A percentile compares a stretch with the other conserved stretches of the same genome.
Evolutionary conservation across 805 yeast genomes (phyloP).

Genomic region (Metschnikowia santaceciliae): DNA sequence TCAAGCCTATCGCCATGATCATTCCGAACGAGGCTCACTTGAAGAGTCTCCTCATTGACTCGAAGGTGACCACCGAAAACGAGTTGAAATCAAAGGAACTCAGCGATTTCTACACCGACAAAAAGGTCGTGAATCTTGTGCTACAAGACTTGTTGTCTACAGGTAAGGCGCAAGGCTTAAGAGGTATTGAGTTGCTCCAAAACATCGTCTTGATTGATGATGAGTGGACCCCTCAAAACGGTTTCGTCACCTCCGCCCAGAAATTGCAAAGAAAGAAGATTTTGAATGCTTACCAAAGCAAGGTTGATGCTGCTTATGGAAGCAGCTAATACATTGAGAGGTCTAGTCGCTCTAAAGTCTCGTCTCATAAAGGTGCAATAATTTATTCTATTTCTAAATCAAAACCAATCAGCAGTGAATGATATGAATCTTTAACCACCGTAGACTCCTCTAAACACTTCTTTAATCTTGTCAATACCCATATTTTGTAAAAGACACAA

Average conservation of each 20-base stretch:
- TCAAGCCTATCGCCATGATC: slow-evolving; percentile 89
- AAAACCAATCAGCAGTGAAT: background rate
- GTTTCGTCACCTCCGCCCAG: slow-evolving; percentile 91
- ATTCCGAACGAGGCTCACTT: slow-evolving; percentile 73
- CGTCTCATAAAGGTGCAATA: background rate
- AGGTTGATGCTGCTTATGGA: slow-evolving; percentile 62
- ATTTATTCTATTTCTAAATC: background rate
- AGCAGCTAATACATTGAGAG: background rate
- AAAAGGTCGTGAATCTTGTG: slow-evolving; percentile 52
- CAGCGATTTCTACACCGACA: slow-evolving; percentile 51
- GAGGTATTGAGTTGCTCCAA: slow-evolving; percentile 78
- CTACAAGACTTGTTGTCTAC: slow-evolving; percentile 61
- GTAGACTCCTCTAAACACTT: slow-evolving; percentile 49
- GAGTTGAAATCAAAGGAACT: slow-evolving; percentile 43
- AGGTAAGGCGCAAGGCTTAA: slow-evolving; percentile 75
- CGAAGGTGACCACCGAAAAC: slow-evolving; percentile 44
- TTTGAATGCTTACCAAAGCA: slow-evolving; percentile 59
- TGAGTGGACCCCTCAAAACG: slow-evolving; percentile 98
- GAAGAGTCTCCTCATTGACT: slow-evolving; percentile 51
- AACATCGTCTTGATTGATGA: slow-evolving; percentile 77
- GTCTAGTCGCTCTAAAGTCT: background rate
- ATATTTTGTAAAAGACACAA: slow-evolving; percentile 46
- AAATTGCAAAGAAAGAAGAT: slow-evolving; percentile 93
- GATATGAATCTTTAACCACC: slow-evolving; percentile 11
- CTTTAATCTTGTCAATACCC: slow-evolving; percentile 36